These are phyloP conservation scores for Avena sativa DNA, from an alignment of 176 grass and related monocot species.

Conservation along the genomic window DNA sequence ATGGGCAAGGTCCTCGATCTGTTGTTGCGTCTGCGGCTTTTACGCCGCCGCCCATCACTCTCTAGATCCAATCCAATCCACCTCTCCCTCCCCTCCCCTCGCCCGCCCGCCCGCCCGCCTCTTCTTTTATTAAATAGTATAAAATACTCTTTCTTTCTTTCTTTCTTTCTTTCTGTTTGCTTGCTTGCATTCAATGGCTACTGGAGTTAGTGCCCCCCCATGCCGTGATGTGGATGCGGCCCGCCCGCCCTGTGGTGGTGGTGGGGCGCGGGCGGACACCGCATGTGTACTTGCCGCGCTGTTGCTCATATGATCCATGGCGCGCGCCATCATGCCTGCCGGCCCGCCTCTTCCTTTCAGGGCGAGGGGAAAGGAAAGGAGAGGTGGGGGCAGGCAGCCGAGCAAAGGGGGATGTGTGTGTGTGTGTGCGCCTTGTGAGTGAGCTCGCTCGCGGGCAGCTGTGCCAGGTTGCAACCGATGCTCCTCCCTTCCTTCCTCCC, in stretches of 20 bases:
- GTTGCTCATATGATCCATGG: slow-evolving; percentile 58
- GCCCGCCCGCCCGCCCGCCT: background rate
- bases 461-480: slow-evolving; percentile 60
- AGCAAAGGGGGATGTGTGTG: background rate
- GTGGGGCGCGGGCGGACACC: slow-evolving; percentile 1
- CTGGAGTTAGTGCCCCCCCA: slow-evolving; percentile 56
- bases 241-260: background rate
- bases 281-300: slow-evolving; percentile 51
- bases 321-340: slow-evolving; percentile 52
- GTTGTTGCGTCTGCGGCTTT: slow-evolving; percentile 1
- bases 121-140: slow-evolving; percentile 27
- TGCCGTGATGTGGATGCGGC: slow-evolving; percentile 48
- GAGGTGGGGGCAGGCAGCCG: background rate
- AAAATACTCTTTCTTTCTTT: background rate
- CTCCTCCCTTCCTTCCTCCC: slow-evolving; percentile 33
- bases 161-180: background rate
- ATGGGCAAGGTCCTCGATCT: slow-evolving; percentile 47
- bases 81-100: background rate
- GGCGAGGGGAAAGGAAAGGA: background rate
- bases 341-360: slow-evolving; percentile 28
- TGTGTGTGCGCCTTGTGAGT: slow-evolving; percentile 51
- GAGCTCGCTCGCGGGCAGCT: slow-evolving; percentile 47
- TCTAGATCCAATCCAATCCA: slow-evolving; percentile 56
- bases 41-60: slow-evolving; percentile 49
- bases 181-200: slow-evolving; percentile 57